Evolutionary conservation across 805 yeast species (phyloP).

Genomic region (Candida berthetii): DNA sequence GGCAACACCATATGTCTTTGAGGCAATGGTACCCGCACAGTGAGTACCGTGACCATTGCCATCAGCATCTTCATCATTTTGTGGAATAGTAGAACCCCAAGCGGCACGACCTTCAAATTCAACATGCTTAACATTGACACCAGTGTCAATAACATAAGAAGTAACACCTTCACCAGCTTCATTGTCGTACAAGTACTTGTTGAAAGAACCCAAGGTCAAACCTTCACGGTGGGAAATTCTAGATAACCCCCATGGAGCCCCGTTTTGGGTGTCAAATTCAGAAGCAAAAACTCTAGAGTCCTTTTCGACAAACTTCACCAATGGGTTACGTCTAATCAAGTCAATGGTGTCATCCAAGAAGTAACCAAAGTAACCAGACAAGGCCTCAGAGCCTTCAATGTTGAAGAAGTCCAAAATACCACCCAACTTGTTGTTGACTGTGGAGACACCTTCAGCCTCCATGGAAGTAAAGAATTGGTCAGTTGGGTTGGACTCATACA

Average conservation of each 20-base stretch:
- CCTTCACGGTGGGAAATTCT: slow-evolving; percentile 81
- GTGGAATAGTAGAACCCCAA: slow-evolving; percentile 83
- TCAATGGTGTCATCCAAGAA: slow-evolving; percentile 74
- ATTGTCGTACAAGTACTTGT: slow-evolving; percentile 65
- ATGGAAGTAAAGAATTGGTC: slow-evolving; percentile 32
- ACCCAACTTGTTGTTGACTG: slow-evolving; percentile 25
- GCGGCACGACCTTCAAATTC: slow-evolving; percentile 81
- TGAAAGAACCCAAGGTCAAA: slow-evolving; percentile 60
- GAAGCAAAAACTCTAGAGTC: slow-evolving; percentile 67
- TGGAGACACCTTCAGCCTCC: slow-evolving; percentile 17
- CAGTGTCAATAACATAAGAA: slow-evolving; percentile 86
- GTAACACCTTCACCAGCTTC: slow-evolving; percentile 82
- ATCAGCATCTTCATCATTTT: slow-evolving; percentile 63
- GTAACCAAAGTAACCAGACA: slow-evolving; percentile 81
- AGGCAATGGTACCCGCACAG: slow-evolving; percentile 94
- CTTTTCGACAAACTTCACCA: slow-evolving; percentile 64
- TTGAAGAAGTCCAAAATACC: slow-evolving; percentile 58
- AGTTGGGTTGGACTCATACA: slow-evolving; percentile 25
- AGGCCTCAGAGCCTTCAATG: slow-evolving; percentile 35
- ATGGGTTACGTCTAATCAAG: slow-evolving; percentile 59
- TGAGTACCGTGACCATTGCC: slow-evolving; percentile 96
- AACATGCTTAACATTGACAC: slow-evolving; percentile 66
- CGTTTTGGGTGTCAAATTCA: slow-evolving; percentile 63
- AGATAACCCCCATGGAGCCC: slow-evolving; percentile 94
- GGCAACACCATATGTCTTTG: slow-evolving; percentile 76